Percentiles rank a stretch among this genome's conserved stretches.
phyloP scores from a whole-genome alignment of 352 stramenopile species.

The Thalassiosira hispida region DNA sequence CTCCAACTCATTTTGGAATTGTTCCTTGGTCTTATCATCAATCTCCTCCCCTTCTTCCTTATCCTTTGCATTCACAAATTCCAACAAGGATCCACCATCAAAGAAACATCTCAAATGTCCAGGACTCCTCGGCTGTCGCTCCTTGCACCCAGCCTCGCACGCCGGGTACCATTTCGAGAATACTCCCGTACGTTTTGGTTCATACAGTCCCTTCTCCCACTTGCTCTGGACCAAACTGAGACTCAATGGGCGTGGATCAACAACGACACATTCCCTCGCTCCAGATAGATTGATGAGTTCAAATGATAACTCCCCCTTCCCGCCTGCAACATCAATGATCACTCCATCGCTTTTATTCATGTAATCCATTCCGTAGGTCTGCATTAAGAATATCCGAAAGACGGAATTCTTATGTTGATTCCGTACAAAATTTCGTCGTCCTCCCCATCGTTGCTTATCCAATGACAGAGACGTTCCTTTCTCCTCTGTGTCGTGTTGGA shows the following conservation, averaged over 20 bases:
- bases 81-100: conserved; percentile 15
- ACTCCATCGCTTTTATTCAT: conserved; percentile 11
- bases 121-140: conserved; percentile 26
- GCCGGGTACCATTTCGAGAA: conserved; percentile 52
- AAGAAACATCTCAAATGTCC: conserved; percentile 41
- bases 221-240: conserved; percentile 33
- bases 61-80: conserved; percentile 20
- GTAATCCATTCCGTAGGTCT: conserved; percentile 51
- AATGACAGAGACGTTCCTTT: conserved; percentile 2
- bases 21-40: background rate
- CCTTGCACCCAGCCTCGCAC: conserved; percentile 40
- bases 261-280: conserved; percentile 32
- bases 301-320: conserved; percentile 49
- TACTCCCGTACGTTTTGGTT: conserved; percentile 38
- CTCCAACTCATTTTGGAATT: conserved; percentile 21
- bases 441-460: conserved; percentile 40
- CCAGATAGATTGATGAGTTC: conserved; percentile 54
- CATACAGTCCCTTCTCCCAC: conserved; percentile 51
- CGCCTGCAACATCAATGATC: conserved; percentile 43
- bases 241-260: conserved; percentile 48
- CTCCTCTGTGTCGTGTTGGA: conserved; percentile 18
- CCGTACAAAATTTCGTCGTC: conserved; percentile 27
- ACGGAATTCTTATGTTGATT: conserved; percentile 57
- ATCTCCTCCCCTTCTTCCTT: conserved; percentile 6
- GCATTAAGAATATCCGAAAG: conserved; percentile 55